Base-by-base conservation (phyloP, 73 alveolate species). In the Paramecium sexaurelia region DNA sequence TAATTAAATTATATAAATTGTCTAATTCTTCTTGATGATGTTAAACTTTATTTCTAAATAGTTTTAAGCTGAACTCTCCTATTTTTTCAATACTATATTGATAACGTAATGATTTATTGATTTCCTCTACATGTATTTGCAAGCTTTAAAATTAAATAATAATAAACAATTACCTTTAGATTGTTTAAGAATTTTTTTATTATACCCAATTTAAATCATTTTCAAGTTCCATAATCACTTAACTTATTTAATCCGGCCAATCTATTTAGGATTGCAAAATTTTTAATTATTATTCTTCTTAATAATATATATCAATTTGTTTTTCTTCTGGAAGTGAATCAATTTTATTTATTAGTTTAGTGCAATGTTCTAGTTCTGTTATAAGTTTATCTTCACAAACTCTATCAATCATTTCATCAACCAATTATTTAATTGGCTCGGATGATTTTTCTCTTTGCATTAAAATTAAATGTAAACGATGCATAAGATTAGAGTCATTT, bases 1-100 rank as follows among this genome's bases (percentile, higher is more conserved):
- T 22, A 11, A 61, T 61, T 8, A 61, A 32, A 13, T 61, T 29
- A 26, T 29, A 61, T 11, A 61, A 24, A 7, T 10, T 10, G 13
- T 61, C 83, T 61, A 61, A 29, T 61, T 61, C 83, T 24, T 61
- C 47, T 61, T 61, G 47, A 61, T 61, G 83, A 61, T 61, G 83
- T 32, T 29, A 24, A 26, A 61, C 45, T 1, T 61, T 1, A 32
- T 32, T 61, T 61, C 83, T 61, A 26, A 7, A 26, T 26, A 61
- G 20, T 61, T 15, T 26, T 1, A 61, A 27, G 7, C 47, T 11
- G n/a, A 10, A 61, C 13, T 61, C 83, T 13, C 83, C 83, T 10
- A n/a, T 61, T 61, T 26, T 61, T 24, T 61, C 11, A 26, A 61
- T 61, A 61, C 83, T 61, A 11, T 61, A 61, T 61, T 61, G 83